Base-by-base conservation (phyloP, 805 yeast species). In the Metschnikowia peoriensis region DNA sequence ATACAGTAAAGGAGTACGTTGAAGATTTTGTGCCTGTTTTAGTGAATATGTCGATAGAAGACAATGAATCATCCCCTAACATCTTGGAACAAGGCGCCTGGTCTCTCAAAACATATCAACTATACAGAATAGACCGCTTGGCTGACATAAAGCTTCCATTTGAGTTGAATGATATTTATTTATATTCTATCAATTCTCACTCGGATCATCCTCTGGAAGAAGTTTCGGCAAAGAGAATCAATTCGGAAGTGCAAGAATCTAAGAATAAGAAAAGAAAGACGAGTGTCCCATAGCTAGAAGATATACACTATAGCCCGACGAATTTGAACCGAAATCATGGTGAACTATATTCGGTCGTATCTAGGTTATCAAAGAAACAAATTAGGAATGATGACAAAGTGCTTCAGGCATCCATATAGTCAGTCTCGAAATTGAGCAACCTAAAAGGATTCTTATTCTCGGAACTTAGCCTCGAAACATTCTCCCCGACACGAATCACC, bases 1-100 rank as follows among this genome's bases (percentile, higher is more conserved):
- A 77, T 56, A 72, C 64, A 38, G 55, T 66, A 16, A 73, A 71
- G 49, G 82, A 77, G 60, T 78, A 77, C 49, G 53, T 66, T 9
- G 74, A 72, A 4, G 70, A 73, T 46, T 67, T 64, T 28, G 53
- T 76, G 15, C 61, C 61, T 11, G 44, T 57, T 6, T n/a, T 59
- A 6, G 41, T 46, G 48, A 41, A 42, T 4, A 14, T 55, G 17
- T 27, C 46, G 15, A 39, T 35, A 8, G 50, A 41, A 28, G 37
- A 35, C 15, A 17, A 16, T 16, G 37, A 39, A 14, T 28, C n/a
- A 7, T 46, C 28, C 29, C 54, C 56, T 11, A 52, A 43, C 17
- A 16, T 28, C 12, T 48, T 71, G 34, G 77, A 73, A 51, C 60
- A 58, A 43, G 76, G 76, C 2, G 75, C 66, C 4, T 73, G 77